A percentile compares a stretch with the other conserved stretches of the same genome.
phyloP scores from a whole-genome alignment of 139 green algal species.

The Spirogloea muscicola region DNA sequence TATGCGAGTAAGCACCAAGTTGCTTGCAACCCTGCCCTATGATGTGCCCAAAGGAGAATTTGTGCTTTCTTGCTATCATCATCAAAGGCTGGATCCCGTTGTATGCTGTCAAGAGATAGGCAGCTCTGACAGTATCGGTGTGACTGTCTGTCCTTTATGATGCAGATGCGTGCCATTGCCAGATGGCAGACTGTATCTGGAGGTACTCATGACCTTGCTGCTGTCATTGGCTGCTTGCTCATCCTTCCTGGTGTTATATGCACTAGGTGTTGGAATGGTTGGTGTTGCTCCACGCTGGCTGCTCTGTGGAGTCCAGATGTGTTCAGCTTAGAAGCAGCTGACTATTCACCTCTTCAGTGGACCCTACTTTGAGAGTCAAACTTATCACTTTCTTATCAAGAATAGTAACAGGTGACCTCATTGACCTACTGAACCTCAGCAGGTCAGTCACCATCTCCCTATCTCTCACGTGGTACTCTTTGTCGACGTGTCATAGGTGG shows the following conservation, averaged over 20 bases:
- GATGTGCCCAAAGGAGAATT: neutral
- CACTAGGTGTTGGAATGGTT: neutral
- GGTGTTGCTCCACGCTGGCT: neutral
- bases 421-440: too few relatives aligned
- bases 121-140: too few relatives aligned
- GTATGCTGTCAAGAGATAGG: too few relatives aligned
- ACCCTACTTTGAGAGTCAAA: too few relatives aligned
- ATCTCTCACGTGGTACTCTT: too few relatives aligned
- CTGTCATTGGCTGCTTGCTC: neutral
- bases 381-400: conserved; percentile 6
- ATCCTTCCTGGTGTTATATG: neutral
- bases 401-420: neutral
- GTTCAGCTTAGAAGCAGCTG: neutral
- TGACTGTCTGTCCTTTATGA: neutral
- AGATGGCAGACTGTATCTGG: conserved; percentile 27
- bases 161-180: conserved; percentile 22
- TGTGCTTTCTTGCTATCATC: conserved; percentile 1
- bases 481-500: neutral
- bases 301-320: neutral
- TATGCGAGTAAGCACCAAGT: conserved; percentile 16
- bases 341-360: neutral
- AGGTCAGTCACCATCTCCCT: too few relatives aligned
- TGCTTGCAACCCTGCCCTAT: neutral
- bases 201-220: neutral
- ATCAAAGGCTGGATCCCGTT: neutral